Conservation (phyloP, 2,329 filamentous ascomycete genomes). For the Fusarium sp. region DNA sequence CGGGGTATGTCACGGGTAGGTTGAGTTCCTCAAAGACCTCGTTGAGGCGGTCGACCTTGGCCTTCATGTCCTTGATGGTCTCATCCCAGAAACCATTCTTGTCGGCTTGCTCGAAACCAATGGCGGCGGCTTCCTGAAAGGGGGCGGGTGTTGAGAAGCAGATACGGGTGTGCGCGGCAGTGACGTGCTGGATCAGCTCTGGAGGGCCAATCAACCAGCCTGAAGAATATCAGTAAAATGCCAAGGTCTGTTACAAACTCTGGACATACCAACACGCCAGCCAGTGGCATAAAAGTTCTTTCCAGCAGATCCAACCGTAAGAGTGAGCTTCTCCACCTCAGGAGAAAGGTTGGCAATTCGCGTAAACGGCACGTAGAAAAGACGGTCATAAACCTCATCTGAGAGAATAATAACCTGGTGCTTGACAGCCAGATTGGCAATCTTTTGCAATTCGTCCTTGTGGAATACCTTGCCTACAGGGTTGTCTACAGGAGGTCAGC, state of each 20-base stretch:
- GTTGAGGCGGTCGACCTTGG: conserved; percentile 88
- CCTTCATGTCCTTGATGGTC: conserved; percentile 86
- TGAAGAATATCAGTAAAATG: conserved; percentile 3
- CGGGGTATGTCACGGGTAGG: conserved; percentile 87
- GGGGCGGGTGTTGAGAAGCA: conserved; percentile 95
- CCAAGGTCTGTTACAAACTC: not conserved
- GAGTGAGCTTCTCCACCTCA: conserved; percentile 84
- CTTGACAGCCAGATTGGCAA: conserved; percentile 90
- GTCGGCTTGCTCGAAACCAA: conserved; percentile 93
- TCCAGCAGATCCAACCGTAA: conserved; percentile 94
- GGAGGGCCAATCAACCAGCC: conserved; percentile 93
- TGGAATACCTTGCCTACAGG: conserved; percentile 97
- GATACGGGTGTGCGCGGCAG: conserved; percentile 92
- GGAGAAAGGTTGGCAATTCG: conserved; percentile 90
- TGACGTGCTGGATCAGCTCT: conserved; percentile 89
- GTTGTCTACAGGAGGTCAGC: conserved; percentile 69
- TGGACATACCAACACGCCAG: conserved; percentile 77
- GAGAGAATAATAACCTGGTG: conserved; percentile 93
- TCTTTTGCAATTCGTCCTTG: conserved; percentile 80
- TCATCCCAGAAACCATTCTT: conserved; percentile 86
- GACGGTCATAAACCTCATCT: conserved; percentile 92
- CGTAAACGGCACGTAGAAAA: conserved; percentile 96
- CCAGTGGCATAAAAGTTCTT: conserved; percentile 99
- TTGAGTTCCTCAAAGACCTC: conserved; percentile 78
- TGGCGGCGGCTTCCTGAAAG: conserved; percentile 91